phyloP scores from a whole-genome alignment of 2,329 filamentous ascomycete genomes.

The Fusarium sp. region DNA sequence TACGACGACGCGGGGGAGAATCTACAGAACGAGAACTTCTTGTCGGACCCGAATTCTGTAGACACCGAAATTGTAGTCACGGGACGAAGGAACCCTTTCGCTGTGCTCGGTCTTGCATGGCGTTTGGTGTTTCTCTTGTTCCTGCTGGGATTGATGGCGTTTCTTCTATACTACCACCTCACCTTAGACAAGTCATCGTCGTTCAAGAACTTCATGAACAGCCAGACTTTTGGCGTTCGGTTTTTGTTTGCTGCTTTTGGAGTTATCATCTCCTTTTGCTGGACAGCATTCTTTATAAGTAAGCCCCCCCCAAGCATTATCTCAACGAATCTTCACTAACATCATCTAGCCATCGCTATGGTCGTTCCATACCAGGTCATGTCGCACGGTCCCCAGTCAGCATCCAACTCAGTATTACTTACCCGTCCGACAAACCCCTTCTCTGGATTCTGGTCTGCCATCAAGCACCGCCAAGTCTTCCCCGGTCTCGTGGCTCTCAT shows the following conservation, averaged over 20 bases:
- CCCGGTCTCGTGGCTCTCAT: slow-evolving; percentile 57
- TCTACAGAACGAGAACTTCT: slow-evolving; percentile 12
- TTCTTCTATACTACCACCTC: slow-evolving; percentile 57
- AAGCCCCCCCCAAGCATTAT: neutral
- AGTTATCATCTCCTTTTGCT: slow-evolving; percentile 58
- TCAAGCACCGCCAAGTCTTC: slow-evolving; percentile 52
- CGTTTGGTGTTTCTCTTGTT: slow-evolving; percentile 52
- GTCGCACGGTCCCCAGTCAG: slow-evolving; percentile 49
- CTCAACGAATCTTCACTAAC: neutral
- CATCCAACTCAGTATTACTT: slow-evolving; percentile 56
- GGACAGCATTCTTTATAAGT: slow-evolving; percentile 57
- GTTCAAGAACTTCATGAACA: slow-evolving; percentile 57
- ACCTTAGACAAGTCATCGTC: slow-evolving; percentile 46
- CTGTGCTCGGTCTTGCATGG: slow-evolving; percentile 54
- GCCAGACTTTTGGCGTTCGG: slow-evolving; percentile 58
- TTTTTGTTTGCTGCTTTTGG: slow-evolving; percentile 60
- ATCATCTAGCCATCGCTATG: slow-evolving; percentile 57
- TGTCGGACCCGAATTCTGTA: slow-evolving; percentile 40
- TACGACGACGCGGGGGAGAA: slow-evolving; percentile 38
- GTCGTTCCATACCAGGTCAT: slow-evolving; percentile 61
- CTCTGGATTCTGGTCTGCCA: slow-evolving; percentile 54
- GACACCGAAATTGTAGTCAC: slow-evolving; percentile 16
- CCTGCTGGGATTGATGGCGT: slow-evolving; percentile 51
- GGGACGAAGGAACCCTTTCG: slow-evolving; percentile 49
- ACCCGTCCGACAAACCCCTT: slow-evolving; percentile 60